phyloP scores from a whole-genome alignment of 176 grass and related monocot genomes.

The Bolboschoenus planiculmis region DNA sequence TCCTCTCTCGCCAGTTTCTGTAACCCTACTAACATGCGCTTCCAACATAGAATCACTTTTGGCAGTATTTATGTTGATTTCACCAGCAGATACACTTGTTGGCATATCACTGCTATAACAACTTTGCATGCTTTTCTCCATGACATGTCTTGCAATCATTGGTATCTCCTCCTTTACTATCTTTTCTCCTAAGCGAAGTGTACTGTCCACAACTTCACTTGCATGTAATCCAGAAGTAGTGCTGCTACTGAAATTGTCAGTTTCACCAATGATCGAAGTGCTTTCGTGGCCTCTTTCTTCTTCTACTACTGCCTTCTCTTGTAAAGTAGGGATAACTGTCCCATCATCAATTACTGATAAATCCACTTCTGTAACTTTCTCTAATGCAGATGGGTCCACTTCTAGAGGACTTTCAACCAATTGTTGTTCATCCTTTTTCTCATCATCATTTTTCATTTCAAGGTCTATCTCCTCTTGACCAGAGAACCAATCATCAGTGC shows the following conservation, averaged over 20 bases:
- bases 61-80: too few relatives aligned
- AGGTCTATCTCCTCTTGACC: constrained; percentile 53
- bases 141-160: not conserved
- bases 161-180: constrained; percentile 19
- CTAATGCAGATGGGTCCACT: not conserved
- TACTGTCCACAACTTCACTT: not conserved
- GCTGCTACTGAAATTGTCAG: not conserved
- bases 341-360: constrained; percentile 3
- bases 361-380: constrained; percentile 5
- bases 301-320: constrained; percentile 25
- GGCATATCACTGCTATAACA: not conserved
- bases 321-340: not conserved
- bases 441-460: constrained; percentile 35
- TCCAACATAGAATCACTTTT: constrained; percentile 2
- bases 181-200: not conserved
- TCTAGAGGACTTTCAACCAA: constrained; percentile 15
- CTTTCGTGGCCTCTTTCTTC: constrained; percentile 7
- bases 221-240: not conserved
- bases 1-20: not conserved
- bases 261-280: constrained; percentile 5
- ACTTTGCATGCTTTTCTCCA: not conserved
- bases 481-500: constrained; percentile 74
- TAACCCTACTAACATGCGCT: not conserved
- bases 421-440: constrained; percentile 12
- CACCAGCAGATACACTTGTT: not conserved